A percentile compares a stretch with the other conserved stretches of the same genome.
phyloP scores from a whole-genome alignment of 768 basidiomycete genomes.

The Podaxis sp. region DNA sequence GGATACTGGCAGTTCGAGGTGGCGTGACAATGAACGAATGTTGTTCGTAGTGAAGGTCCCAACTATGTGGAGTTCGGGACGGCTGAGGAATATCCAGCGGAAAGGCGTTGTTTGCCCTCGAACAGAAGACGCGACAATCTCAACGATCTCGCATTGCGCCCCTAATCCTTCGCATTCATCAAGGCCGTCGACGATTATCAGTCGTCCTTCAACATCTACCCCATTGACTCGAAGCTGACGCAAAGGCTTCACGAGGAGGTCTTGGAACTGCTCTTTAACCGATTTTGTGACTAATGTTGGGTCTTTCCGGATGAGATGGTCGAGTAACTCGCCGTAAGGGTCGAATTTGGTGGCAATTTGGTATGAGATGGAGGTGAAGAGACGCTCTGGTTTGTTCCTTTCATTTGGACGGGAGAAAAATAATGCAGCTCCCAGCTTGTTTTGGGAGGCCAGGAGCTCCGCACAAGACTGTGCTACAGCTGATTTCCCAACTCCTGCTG shows the following conservation, averaged over 20 bases:
- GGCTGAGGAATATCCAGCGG: neutral
- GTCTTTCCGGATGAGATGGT: neutral
- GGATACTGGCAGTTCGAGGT: conserved; percentile 7
- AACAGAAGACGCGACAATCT: neutral
- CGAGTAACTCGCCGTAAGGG: neutral
- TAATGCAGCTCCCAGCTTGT: neutral
- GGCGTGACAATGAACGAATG: neutral
- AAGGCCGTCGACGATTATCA: conserved; percentile 15
- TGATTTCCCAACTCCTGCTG: conserved; percentile 4
- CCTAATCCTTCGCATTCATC: conserved; percentile 10
- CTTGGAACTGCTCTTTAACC: conserved; percentile 1
- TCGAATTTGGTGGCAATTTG: neutral
- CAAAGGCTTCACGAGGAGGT: conserved; percentile 3
- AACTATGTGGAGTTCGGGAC: neutral
- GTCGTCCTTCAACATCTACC: neutral
- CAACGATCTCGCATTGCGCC: neutral
- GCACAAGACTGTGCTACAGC: conserved; percentile 4
- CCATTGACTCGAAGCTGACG: neutral
- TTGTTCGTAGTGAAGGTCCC: neutral
- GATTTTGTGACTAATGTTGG: neutral
- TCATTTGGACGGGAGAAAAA: conserved; percentile 10
- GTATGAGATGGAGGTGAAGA: neutral
- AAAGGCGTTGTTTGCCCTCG: neutral
- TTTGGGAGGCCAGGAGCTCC: neutral
- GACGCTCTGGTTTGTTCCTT: neutral